These are phyloP conservation scores for Ceratobasidium sp. DNA, from an alignment of 1,284 basidiomycete species.

Conservation along the genomic window DNA sequence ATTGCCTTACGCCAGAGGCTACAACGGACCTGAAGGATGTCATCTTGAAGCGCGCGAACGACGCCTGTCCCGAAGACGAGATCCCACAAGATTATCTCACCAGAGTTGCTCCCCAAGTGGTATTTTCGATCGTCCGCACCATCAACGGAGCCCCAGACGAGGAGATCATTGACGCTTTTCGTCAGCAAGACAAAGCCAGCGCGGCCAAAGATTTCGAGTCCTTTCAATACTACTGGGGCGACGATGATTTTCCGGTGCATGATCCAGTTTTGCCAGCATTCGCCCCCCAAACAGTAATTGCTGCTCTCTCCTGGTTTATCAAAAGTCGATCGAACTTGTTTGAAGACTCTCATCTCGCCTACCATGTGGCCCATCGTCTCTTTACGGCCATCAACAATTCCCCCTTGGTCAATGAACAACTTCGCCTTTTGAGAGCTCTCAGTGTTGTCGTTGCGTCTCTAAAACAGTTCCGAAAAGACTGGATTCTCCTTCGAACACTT, in stretches of 20 bases:
- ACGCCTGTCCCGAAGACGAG: constrained; percentile 30
- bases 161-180: constrained; percentile 27
- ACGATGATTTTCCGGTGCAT: constrained; percentile 64
- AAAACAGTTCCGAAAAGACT: constrained; percentile 63
- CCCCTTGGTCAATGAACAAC: constrained; percentile 87
- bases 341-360: constrained; percentile 64
- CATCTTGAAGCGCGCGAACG: constrained; percentile 33
- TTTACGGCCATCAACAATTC: constrained; percentile 73
- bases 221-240: constrained; percentile 63
- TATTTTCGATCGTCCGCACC: constrained; percentile 36
- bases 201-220: constrained; percentile 60
- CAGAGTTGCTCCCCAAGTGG: constrained; percentile 17
- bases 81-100: constrained; percentile 28
- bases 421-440: constrained; percentile 78
- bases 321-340: constrained; percentile 21
- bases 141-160: constrained; percentile 35
- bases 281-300: constrained; percentile 61
- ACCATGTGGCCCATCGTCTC: constrained; percentile 79
- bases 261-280: constrained; percentile 70
- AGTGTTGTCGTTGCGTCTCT: constrained; percentile 75
- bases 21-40: constrained; percentile 19
- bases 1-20: constrained; percentile 39
- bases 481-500: constrained; percentile 71
- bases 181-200: constrained; percentile 38
- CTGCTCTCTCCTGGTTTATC: constrained; percentile 65